Base-by-base conservation (phyloP, 306 rosid genomes). In the Quercus cerris region DNA sequence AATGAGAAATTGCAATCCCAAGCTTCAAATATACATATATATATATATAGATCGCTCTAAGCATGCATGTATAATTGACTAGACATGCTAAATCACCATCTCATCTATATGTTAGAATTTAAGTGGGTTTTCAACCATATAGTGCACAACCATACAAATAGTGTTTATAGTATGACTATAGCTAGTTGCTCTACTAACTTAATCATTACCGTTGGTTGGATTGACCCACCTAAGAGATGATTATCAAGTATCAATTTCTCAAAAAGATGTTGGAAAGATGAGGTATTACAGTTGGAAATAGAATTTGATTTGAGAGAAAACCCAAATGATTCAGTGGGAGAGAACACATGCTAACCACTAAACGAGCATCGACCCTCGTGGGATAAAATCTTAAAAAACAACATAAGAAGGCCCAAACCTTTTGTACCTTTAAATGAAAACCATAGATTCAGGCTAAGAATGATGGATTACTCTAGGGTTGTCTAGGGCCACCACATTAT, bases 301-400 rank as follows among this genome's bases (percentile, higher is more conserved):
- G 61, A 75, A 77, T 88, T 77, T 57, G 73, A 80, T 80, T 79
- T 28, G 63, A 72, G 73, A 23, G 72, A 78, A 41, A 73, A 33
- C 55, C 81, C 73, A 23, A n/a, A 71, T 84, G 81, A 81, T 84
- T 81, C 70, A 78, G 77, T 74, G 25, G 38, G 80, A 78, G 62
- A 63, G 51, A 77, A 85, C 88, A 84, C 94, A 89, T 90, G 97
- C 71, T 71, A 83, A 86, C 78, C 93, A 90, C 88, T 83, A 68
- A 1, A 49, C 52, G 75, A 80, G 87, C 74, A 89, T 78, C 77
- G 81, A 86, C 62, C 82, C 67, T 71, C 81, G 85, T 84, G 83
- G 84, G 86, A 84, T 71, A 62, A 63, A 82, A 81, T 81, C 56
- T 77, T 87, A 74, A 59, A 68, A 74, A 77, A 86, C 79, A 81